Evolutionary conservation across 2,329 filamentous ascomycete species (phyloP).

Genomic region (Chrysoporthe puriensis): DNA sequence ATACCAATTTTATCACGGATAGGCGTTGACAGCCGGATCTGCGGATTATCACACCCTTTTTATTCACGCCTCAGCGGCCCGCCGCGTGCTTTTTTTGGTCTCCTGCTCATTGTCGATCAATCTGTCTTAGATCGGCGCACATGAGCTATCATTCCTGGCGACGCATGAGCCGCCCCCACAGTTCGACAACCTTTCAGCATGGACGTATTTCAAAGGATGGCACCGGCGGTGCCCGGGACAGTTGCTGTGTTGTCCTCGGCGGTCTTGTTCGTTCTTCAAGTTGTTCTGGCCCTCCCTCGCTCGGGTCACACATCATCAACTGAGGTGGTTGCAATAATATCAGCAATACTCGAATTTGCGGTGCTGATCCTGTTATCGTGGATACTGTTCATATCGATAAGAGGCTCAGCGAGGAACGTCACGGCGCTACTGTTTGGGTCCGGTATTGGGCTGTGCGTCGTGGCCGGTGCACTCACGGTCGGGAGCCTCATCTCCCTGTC

Average conservation of each 20-base stretch:
- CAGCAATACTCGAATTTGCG: conserved; percentile 42
- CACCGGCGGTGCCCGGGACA: conserved; percentile 43
- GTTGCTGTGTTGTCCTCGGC: conserved; percentile 44
- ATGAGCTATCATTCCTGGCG: conserved; percentile 23
- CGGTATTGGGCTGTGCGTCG: conserved; percentile 45
- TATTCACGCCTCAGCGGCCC: conserved; percentile 13
- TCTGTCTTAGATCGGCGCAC: conserved; percentile 24
- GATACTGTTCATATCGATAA: conserved; percentile 37
- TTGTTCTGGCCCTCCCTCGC: conserved; percentile 43
- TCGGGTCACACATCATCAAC: conserved; percentile 38
- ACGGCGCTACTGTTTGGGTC: conserved; percentile 43
- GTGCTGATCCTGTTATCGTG: conserved; percentile 42
- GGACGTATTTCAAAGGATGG: conserved; percentile 27
- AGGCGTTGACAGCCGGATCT: conserved; percentile 25
- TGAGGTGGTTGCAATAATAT: conserved; percentile 42
- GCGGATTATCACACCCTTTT: conserved; percentile 23
- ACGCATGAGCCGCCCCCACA: conserved; percentile 18
- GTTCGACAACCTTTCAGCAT: conserved; percentile 4
- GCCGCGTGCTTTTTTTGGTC: conserved; percentile 17
- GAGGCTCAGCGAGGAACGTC: conserved; percentile 32
- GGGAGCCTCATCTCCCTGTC: conserved; percentile 47
- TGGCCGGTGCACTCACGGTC: conserved; percentile 51
- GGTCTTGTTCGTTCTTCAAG: conserved; percentile 45
- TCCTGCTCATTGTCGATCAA: conserved; percentile 14
- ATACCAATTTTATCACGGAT: not conserved